These are phyloP conservation scores for Xylariaceae sp. DNA, from an alignment of 2,329 filamentous ascomycete species.

Conservation along the genomic window DNA sequence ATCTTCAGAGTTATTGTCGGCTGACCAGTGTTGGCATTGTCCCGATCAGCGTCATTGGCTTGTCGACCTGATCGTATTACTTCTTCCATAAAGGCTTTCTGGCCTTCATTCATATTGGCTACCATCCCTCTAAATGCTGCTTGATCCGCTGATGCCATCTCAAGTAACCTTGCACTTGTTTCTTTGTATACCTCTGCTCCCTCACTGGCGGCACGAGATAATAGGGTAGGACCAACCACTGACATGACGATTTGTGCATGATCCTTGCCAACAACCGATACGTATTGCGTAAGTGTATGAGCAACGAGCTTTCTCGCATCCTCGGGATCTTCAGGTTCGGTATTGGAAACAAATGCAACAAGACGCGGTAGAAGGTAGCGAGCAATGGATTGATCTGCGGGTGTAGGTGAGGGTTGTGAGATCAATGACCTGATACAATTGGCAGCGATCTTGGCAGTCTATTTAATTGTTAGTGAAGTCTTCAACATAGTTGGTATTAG, in stretches of 20 bases:
- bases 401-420: constrained; percentile 57
- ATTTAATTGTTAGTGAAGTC: constrained; percentile 16
- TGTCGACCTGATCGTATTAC: constrained; percentile 66
- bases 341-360: constrained; percentile 68
- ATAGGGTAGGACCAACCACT: constrained; percentile 71
- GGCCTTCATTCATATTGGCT: constrained; percentile 62
- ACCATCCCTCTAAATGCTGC: constrained; percentile 71
- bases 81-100: constrained; percentile 75
- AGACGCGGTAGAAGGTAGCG: constrained; percentile 72
- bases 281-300: constrained; percentile 72
- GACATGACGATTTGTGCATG: constrained; percentile 62
- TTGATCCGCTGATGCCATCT: constrained; percentile 75
- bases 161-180: constrained; percentile 71
- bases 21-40: constrained; percentile 44
- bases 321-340: constrained; percentile 73
- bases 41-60: constrained; percentile 38
- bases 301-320: constrained; percentile 66
- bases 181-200: constrained; percentile 61
- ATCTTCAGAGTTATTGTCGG: constrained; percentile 93
- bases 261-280: constrained; percentile 41
- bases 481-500: neutral
- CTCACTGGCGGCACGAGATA: constrained; percentile 67
- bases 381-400: constrained; percentile 68
- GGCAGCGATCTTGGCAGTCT: constrained; percentile 84
- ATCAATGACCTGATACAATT: constrained; percentile 86